Conservation (phyloP, 129 eudicot genomes). For the Pulicaria dysenterica region DNA sequence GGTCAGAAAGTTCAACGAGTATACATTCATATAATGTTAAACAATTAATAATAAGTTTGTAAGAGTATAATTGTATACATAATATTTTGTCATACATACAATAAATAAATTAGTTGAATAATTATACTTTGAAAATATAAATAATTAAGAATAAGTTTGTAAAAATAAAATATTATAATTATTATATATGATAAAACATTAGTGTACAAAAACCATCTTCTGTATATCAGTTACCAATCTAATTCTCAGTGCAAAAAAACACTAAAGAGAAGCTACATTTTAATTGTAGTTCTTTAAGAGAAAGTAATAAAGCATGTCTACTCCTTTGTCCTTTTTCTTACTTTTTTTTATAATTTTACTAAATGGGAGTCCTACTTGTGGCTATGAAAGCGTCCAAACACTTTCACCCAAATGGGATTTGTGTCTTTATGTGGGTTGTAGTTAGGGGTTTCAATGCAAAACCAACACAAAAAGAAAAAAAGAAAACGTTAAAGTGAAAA, state of each 20-base stretch:
- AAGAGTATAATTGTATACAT: too few species aligned
- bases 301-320: slow-evolving; percentile 22
- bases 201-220: too few species aligned
- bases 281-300: slow-evolving; percentile 14
- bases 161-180: too few species aligned
- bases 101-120: too few species aligned
- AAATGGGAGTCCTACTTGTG: slow-evolving; percentile 33
- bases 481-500: slow-evolving; percentile 27
- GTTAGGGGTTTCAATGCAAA: slow-evolving; percentile 30
- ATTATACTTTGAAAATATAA: too few species aligned
- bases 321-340: slow-evolving; percentile 11
- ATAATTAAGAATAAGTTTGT: too few species aligned
- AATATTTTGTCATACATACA: neutral
- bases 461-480: slow-evolving; percentile 21
- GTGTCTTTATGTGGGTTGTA: slow-evolving; percentile 38
- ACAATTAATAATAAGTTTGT: too few species aligned
- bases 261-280: slow-evolving; percentile 7
- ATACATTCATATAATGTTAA: too few species aligned
- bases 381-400: slow-evolving; percentile 28
- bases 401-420: slow-evolving; percentile 32
- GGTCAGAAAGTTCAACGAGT: too few species aligned
- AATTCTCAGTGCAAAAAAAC: slow-evolving; percentile 20
- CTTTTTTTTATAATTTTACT: neutral
- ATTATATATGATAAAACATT: too few species aligned
- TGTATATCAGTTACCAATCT: neutral